Evolutionary conservation across 108 stramenopile species (phyloP).

Genomic region (Seminavis robusta): DNA sequence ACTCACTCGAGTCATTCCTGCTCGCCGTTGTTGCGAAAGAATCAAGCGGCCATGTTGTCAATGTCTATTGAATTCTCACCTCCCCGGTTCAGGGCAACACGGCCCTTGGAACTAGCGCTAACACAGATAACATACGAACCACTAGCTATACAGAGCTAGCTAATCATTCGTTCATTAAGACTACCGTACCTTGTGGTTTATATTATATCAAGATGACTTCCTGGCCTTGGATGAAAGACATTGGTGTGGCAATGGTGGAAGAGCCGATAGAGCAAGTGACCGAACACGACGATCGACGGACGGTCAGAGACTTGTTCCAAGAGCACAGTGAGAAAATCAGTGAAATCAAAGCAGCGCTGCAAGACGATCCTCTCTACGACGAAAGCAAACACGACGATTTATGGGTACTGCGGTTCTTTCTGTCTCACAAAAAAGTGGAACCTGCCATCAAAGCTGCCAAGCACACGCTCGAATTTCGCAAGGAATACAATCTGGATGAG

Average conservation of each 20-base stretch:
- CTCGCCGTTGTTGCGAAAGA: too few relatives aligned
- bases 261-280: neutral
- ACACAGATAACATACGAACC: too few relatives aligned
- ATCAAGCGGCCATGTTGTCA: too few relatives aligned
- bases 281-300: constrained; percentile 1
- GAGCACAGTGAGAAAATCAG: constrained; percentile 1
- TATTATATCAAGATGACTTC: constrained; percentile 11
- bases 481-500: constrained; percentile 9
- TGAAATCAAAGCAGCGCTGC: neutral
- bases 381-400: constrained; percentile 10
- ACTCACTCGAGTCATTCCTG: too few relatives aligned
- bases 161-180: too few relatives aligned
- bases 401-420: constrained; percentile 9
- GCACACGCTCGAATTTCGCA: neutral
- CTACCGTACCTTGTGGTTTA: too few relatives aligned
- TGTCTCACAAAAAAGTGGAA: constrained; percentile 1
- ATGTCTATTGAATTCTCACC: too few relatives aligned
- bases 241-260: neutral
- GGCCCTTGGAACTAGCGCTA: too few relatives aligned
- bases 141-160: too few relatives aligned
- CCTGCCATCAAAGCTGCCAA: neutral
- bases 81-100: too few relatives aligned
- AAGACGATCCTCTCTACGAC: constrained; percentile 7
- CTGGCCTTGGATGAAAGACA: constrained; percentile 8
- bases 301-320: neutral